Percentiles rank a stretch among this genome's conserved stretches.
phyloP scores from a whole-genome alignment of 768 basidiomycete species.

The Phaeolepiota aurea region DNA sequence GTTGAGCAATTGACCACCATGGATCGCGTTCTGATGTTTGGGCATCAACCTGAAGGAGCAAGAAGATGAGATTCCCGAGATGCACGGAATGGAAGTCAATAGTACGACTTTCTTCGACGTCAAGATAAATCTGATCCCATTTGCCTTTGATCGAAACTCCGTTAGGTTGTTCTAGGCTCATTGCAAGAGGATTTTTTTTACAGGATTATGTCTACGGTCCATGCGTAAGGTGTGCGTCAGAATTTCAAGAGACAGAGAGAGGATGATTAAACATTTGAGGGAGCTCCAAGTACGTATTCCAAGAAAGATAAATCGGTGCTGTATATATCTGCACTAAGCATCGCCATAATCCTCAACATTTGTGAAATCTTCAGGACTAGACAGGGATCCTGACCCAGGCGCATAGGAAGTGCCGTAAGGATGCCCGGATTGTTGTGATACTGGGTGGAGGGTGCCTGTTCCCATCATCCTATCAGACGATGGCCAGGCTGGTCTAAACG shows the following conservation, averaged over 20 bases:
- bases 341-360: constrained; percentile 34
- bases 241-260: neutral
- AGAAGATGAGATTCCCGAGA: neutral
- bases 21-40: too few relatives aligned
- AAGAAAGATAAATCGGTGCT: constrained; percentile 2
- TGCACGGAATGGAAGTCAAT: neutral
- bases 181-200: neutral
- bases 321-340: constrained; percentile 14
- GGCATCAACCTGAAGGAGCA: too few relatives aligned
- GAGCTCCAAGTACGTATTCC: constrained; percentile 3
- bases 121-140: neutral
- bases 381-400: constrained; percentile 23
- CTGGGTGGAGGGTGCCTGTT: constrained; percentile 27
- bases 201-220: too few relatives aligned
- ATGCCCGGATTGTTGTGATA: constrained; percentile 15
- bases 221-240: too few relatives aligned
- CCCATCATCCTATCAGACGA: constrained; percentile 21
- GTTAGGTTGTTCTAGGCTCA: neutral
- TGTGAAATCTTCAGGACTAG: constrained; percentile 35
- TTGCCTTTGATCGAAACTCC: neutral
- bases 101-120: neutral
- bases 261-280: neutral
- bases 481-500: constrained; percentile 33
- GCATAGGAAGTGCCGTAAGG: constrained; percentile 25
- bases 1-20: too few relatives aligned